Percentiles rank a stretch among this genome's conserved stretches.
Evolutionary conservation across 78 protist species (phyloP).

Genomic region (Dictyostelium firmibasis): DNA sequence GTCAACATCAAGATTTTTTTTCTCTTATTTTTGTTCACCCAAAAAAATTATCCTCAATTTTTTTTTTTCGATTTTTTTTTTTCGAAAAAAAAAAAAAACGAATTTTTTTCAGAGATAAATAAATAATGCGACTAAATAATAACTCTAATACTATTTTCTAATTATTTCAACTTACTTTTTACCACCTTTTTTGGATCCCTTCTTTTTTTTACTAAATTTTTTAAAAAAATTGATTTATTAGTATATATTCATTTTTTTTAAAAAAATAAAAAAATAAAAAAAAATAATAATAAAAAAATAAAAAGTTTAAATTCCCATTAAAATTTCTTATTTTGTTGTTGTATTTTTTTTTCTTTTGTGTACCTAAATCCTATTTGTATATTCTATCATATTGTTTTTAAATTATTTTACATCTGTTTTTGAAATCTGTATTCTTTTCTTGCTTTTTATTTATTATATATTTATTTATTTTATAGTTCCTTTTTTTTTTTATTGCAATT

Average conservation of each 20-base stretch:
- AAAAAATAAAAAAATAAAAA: no score
- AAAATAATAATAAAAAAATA: no score
- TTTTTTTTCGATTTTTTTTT: not conserved
- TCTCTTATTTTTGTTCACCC: not conserved
- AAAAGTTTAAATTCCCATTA: not conserved
- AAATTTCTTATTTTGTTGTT: no score
- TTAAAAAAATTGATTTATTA: not conserved
- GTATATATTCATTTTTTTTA: not conserved
- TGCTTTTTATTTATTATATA: no score
- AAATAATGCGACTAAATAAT: not conserved
- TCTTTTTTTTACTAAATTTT: conserved; percentile 48
- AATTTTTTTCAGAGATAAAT: not conserved
- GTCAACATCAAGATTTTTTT: not conserved
- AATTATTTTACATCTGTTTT: not conserved
- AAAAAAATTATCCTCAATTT: not conserved
- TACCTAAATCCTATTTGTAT: no score
- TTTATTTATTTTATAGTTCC: no score
- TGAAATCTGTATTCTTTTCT: not conserved
- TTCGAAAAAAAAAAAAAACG: not conserved
- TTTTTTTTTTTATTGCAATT: no score
- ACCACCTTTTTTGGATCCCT: conserved; percentile 82
- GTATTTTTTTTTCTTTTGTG: no score
- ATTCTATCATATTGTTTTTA: no score
- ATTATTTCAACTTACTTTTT: conserved; percentile 53
- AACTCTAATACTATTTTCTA: not conserved